Percentiles rank a stretch among this genome's conserved stretches.
These are phyloP conservation scores for Podaxis mareebaensis DNA, from an alignment of 768 basidiomycete species.

Conservation along the genomic window DNA sequence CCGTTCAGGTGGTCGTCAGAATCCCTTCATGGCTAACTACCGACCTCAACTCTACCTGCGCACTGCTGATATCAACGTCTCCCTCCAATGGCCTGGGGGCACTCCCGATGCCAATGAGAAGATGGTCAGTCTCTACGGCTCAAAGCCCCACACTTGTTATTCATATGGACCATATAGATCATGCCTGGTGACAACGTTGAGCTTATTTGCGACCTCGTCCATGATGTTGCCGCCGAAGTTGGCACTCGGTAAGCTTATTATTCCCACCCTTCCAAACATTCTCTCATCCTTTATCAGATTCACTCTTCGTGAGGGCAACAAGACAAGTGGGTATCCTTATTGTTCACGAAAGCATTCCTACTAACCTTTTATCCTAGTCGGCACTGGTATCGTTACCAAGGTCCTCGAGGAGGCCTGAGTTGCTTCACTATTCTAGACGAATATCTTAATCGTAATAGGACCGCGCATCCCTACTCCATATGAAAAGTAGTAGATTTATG, in stretches of 20 bases:
- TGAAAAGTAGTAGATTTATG: conserved; percentile 8
- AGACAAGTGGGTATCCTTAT: conserved; percentile 64
- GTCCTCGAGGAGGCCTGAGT: conserved; percentile 47
- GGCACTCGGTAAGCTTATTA: conserved; percentile 63
- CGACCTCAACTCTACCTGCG: conserved; percentile 94
- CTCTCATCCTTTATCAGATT: conserved; percentile 43
- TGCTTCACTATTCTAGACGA: background rate
- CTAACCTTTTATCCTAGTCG: conserved; percentile 51
- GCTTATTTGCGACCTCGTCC: conserved; percentile 79
- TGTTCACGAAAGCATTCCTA: background rate
- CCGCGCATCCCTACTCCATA: conserved; percentile 11
- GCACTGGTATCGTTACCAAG: conserved; percentile 93
- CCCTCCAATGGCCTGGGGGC: conserved; percentile 83
- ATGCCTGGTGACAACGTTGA: conserved; percentile 99
- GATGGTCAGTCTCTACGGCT: conserved; percentile 55
- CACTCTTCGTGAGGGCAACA: conserved; percentile 93
- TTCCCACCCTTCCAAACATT: background rate
- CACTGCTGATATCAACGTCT: conserved; percentile 90
- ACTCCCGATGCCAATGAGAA: conserved; percentile 81
- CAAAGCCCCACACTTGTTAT: background rate
- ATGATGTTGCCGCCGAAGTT: conserved; percentile 86
- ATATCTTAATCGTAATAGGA: background rate
- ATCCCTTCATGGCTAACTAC: conserved; percentile 93
- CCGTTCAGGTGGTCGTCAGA: conserved; percentile 70
- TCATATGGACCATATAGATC: conserved; percentile 45